Evolutionary conservation across 2,329 filamentous ascomycete species (phyloP).

Genomic region (Cylindrodendrum hubeiense): DNA sequence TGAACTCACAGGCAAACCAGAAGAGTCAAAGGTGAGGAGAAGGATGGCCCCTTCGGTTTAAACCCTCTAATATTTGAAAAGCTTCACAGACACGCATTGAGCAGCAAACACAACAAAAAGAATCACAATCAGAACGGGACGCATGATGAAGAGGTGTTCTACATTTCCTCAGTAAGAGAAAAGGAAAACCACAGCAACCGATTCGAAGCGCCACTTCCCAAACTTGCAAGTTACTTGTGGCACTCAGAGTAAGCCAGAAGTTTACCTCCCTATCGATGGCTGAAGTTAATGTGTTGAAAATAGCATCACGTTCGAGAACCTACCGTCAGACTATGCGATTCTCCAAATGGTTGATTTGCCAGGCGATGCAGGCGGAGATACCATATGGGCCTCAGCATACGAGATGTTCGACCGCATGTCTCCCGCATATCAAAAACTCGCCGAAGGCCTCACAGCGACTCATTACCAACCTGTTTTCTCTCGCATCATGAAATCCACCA

Average conservation of each 20-base stretch:
- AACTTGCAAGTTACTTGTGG: slow-evolving; percentile 1
- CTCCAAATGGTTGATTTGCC: slow-evolving; percentile 26
- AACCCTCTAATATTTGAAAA: too few relatives aligned
- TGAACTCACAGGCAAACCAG: slow-evolving; percentile 28
- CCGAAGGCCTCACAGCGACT: slow-evolving; percentile 22
- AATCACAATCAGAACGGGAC: slow-evolving; percentile 27
- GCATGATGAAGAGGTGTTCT: slow-evolving; percentile 27
- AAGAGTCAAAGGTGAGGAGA: slow-evolving; percentile 27
- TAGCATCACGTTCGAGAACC: slow-evolving; percentile 27
- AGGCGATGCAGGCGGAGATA: slow-evolving; percentile 25
- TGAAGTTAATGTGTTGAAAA: background rate
- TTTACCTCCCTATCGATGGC: background rate
- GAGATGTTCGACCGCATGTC: slow-evolving; percentile 28
- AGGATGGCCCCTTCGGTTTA: too few relatives aligned
- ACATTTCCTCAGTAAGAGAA: slow-evolving; percentile 17
- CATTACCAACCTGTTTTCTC: slow-evolving; percentile 21
- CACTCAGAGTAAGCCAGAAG: slow-evolving; percentile 29
- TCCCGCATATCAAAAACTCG: slow-evolving; percentile 18
- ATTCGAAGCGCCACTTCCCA: background rate
- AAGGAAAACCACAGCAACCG: background rate
- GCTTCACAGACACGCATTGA: slow-evolving; percentile 27
- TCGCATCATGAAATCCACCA: slow-evolving; percentile 11
- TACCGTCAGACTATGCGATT: slow-evolving; percentile 25
- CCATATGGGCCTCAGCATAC: slow-evolving; percentile 28
- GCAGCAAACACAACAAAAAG: slow-evolving; percentile 28